Evolutionary conservation across 148 eudicot genomes (phyloP).

Genomic region (Silene uniflora): DNA sequence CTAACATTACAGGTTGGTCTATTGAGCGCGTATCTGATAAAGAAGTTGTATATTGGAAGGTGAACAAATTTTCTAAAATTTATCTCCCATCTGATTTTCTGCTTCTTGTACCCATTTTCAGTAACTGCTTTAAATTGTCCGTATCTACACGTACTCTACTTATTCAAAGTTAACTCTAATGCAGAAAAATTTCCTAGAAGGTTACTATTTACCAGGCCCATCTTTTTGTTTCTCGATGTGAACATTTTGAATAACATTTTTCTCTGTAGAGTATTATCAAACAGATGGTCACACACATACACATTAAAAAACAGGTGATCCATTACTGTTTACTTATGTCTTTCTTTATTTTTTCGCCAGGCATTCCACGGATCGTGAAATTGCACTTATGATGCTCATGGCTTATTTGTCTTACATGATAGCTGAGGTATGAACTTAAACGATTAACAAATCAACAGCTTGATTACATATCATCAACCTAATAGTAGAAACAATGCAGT

Average conservation of each 20-base stretch:
- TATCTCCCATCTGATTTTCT: background rate
- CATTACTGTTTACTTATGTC: background rate
- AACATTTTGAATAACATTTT: background rate
- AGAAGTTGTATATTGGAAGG: slow-evolving; percentile 92
- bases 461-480: background rate
- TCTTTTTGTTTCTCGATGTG: background rate
- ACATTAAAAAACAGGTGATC: background rate
- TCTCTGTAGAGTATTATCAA: background rate
- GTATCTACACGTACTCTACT: background rate
- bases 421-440: slow-evolving; percentile 58
- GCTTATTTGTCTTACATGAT: slow-evolving; percentile 93
- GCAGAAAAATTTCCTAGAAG: background rate
- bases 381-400: slow-evolving; percentile 94
- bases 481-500: background rate
- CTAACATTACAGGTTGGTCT: slow-evolving; percentile 60
- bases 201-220: background rate
- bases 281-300: background rate
- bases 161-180: background rate
- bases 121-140: background rate
- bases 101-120: background rate
- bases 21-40: slow-evolving; percentile 75
- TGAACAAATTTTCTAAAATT: slow-evolving; percentile 18
- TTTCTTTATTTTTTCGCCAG: slow-evolving; percentile 37
- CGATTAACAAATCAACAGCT: background rate
- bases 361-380: slow-evolving; percentile 96